These are phyloP conservation scores for Hygrophorus pudorinus DNA, from an alignment of 768 basidiomycete genomes.

Conservation along the genomic window DNA sequence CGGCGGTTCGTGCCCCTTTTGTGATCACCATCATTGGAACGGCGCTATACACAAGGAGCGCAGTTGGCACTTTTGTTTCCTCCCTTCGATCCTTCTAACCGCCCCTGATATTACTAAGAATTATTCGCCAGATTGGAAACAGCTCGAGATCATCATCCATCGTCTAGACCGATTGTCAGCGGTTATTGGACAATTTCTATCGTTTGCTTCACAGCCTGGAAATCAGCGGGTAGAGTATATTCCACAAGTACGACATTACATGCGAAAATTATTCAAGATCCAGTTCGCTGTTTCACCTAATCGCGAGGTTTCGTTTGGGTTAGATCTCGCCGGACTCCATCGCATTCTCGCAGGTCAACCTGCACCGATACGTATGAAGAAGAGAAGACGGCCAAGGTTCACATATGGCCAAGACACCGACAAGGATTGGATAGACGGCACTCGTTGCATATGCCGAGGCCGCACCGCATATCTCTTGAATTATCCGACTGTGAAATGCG, in stretches of 20 bases:
- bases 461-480: conserved; percentile 48
- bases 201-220: conserved; percentile 55
- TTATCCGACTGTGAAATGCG: conserved; percentile 59
- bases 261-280: conserved; percentile 84
- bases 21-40: conserved; percentile 88
- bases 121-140: conserved; percentile 73
- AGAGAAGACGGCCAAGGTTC: conserved; percentile 46
- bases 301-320: conserved; percentile 70
- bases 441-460: conserved; percentile 75
- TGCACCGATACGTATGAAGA: conserved; percentile 41
- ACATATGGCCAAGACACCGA: conserved; percentile 72
- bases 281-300: conserved; percentile 83
- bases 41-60: conserved; percentile 76
- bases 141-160: conserved; percentile 71
- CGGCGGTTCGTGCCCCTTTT: conserved; percentile 88
- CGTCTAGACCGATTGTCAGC: conserved; percentile 66
- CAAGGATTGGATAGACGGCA: conserved; percentile 62
- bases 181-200: conserved; percentile 71
- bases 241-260: conserved; percentile 78
- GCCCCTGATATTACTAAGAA: conserved; percentile 75
- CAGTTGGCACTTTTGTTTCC: conserved; percentile 74
- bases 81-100: conserved; percentile 55
- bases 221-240: conserved; percentile 74
- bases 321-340: conserved; percentile 76
- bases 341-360: conserved; percentile 69